A percentile compares a stretch with the other conserved stretches of the same genome.
Evolutionary conservation across 345 rosid genomes (phyloP).

Genomic region (Aegle marmelos): DNA sequence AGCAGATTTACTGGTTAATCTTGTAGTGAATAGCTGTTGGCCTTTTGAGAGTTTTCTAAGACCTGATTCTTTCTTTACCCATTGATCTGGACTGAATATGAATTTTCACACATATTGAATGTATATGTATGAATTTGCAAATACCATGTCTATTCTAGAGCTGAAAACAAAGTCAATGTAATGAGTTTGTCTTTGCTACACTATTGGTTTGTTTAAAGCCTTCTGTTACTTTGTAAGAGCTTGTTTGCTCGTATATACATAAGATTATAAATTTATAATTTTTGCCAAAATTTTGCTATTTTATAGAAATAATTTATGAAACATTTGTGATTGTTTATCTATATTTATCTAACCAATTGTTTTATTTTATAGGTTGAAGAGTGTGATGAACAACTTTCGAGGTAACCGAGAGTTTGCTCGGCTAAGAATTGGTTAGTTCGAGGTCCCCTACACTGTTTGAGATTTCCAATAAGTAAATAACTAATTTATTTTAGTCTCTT

Average conservation of each 20-base stretch:
- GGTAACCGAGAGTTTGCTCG: constrained; percentile 83
- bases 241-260: background rate
- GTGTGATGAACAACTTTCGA: constrained; percentile 68
- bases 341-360: background rate
- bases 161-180: background rate
- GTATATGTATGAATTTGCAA: background rate
- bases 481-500: background rate
- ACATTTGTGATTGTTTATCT: background rate
- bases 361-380: constrained; percentile 50
- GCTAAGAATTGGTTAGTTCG: constrained; percentile 73
- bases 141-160: background rate
- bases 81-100: background rate
- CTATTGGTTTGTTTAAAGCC: background rate
- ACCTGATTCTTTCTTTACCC: background rate
- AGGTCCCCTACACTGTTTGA: background rate
- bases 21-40: background rate
- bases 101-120: background rate
- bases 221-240: background rate
- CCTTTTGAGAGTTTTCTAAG: background rate
- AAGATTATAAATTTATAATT: no score
- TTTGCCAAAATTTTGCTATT: background rate
- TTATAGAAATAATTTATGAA: background rate
- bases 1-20: background rate
- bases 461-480: background rate
- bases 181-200: background rate